phyloP scores from a whole-genome alignment of 169 alveolate species.

The Plasmodium reichenowi region DNA sequence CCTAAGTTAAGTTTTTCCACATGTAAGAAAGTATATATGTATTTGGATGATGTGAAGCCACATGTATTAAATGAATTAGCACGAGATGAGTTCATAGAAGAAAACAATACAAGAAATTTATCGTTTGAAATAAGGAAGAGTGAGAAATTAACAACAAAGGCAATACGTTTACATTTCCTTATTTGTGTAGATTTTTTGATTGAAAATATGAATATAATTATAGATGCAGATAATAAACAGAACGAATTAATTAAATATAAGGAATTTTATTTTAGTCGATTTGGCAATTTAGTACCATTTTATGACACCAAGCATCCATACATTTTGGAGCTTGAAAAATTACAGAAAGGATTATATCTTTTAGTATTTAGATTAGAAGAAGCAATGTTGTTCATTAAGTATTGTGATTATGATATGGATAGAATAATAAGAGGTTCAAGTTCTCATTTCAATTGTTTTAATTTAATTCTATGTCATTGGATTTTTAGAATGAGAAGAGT shows the following conservation, averaged over 20 bases:
- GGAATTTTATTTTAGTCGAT: no score
- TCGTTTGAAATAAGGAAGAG: background rate
- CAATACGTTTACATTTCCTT: background rate
- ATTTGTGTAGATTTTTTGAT: no score
- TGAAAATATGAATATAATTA: background rate
- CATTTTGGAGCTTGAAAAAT: background rate
- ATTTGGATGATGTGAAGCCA: background rate
- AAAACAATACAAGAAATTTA: background rate
- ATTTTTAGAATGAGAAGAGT: background rate
- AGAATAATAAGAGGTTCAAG: slow-evolving; percentile 1
- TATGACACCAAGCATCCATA: slow-evolving; percentile 8
- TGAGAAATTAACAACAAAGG: background rate
- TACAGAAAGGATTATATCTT: background rate
- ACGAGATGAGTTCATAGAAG: background rate
- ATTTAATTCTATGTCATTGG: background rate
- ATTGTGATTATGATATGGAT: slow-evolving; percentile 25
- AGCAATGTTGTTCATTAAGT: background rate
- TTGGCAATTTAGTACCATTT: background rate
- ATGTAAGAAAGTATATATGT: slow-evolving; percentile 9
- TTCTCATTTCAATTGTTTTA: background rate
- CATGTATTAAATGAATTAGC: slow-evolving; percentile 4
- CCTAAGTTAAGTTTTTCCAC: slow-evolving; percentile 10
- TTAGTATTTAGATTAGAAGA: background rate
- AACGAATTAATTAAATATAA: background rate
- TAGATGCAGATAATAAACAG: background rate